Percentiles rank a stretch among this genome's conserved stretches.
Evolutionary conservation across 2,329 filamentous ascomycete species (phyloP).

Genomic region (Daldinia sp.): DNA sequence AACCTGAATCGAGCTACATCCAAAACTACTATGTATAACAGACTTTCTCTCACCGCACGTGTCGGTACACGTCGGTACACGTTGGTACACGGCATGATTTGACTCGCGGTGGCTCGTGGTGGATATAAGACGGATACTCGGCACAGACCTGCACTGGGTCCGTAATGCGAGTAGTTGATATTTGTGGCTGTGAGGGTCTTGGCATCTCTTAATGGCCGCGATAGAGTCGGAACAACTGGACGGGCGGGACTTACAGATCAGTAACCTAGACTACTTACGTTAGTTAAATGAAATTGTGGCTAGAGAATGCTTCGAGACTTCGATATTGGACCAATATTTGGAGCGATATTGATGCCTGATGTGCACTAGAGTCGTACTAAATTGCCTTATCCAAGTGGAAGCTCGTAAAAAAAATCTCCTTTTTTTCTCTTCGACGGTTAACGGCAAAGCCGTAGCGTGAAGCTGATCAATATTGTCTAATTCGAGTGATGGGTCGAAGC

Average conservation of each 20-base stretch:
- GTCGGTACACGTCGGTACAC: neutral
- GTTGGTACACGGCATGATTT: neutral
- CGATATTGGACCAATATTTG: too few species aligned
- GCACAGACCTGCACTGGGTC: conserved; percentile 2
- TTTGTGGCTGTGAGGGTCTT: neutral
- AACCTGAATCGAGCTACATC: conserved; percentile 7
- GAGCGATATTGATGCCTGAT: conserved; percentile 4
- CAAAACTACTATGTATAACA: too few species aligned
- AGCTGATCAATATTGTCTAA: neutral
- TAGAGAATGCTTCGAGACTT: neutral
- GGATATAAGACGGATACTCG: conserved; percentile 16
- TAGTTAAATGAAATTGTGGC: conserved; percentile 2
- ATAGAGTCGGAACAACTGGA: too few species aligned
- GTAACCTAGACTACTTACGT: neutral
- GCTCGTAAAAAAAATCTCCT: neutral
- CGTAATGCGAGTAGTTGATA: conserved; percentile 15
- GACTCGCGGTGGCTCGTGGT: conserved; percentile 7
- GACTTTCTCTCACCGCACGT: neutral
- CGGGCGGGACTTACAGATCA: neutral
- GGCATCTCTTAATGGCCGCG: neutral
- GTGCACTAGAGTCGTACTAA: neutral
- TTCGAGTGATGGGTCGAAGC: neutral
- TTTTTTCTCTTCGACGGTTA: too few species aligned
- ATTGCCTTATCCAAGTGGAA: neutral
- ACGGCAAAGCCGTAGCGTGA: neutral